These are phyloP conservation scores for Calonectria hawksworthii DNA, from an alignment of 2,329 filamentous ascomycete genomes.

Conservation along the genomic window DNA sequence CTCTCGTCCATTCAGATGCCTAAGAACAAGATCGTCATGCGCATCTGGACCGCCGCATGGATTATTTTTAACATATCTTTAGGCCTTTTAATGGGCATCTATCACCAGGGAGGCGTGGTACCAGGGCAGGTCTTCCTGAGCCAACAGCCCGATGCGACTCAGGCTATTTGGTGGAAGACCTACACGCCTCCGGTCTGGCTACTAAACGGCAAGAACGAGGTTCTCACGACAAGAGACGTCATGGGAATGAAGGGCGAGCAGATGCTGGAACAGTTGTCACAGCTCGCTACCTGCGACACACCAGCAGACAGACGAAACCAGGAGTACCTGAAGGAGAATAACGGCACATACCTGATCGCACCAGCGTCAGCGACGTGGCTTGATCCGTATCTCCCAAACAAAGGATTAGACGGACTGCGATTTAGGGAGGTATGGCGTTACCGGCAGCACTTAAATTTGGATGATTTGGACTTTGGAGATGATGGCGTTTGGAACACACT, in stretches of 20 bases:
- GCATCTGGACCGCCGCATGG: constrained; percentile 74
- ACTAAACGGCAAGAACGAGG: constrained; percentile 80
- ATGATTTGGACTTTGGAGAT: constrained; percentile 84
- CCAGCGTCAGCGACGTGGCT: constrained; percentile 80
- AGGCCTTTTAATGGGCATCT: constrained; percentile 82
- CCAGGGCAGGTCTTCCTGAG: constrained; percentile 83
- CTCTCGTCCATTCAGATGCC: constrained; percentile 80
- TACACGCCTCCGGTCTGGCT: constrained; percentile 88
- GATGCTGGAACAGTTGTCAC: constrained; percentile 71
- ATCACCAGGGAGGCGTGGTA: constrained; percentile 85
- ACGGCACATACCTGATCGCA: constrained; percentile 79
- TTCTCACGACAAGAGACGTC: constrained; percentile 78
- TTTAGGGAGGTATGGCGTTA: constrained; percentile 81
- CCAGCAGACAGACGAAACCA: constrained; percentile 67
- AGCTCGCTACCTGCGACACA: constrained; percentile 74
- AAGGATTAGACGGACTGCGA: constrained; percentile 69
- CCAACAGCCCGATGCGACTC: constrained; percentile 75
- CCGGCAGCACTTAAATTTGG: constrained; percentile 78
- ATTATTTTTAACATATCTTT: constrained; percentile 77
- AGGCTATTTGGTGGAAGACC: constrained; percentile 88
- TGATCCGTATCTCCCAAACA: constrained; percentile 72
- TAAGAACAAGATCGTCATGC: constrained; percentile 61
- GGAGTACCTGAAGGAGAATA: constrained; percentile 72
- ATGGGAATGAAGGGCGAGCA: constrained; percentile 77
- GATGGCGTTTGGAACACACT: constrained; percentile 83